Conservation (phyloP, 148 eudicot genomes). For the Linanthus parryae region DNA sequence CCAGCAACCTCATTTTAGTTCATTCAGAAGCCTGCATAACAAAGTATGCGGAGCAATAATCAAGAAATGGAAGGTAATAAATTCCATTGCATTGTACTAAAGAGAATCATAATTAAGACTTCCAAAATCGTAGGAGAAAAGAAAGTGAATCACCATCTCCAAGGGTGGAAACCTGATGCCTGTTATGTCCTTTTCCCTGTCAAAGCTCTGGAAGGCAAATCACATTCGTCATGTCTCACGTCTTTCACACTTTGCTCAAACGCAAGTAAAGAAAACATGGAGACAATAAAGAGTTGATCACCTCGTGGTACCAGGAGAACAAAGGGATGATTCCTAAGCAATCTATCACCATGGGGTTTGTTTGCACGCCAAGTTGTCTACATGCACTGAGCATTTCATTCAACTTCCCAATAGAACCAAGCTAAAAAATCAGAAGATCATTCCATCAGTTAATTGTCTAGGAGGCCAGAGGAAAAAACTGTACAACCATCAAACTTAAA, state of each 20-base stretch:
- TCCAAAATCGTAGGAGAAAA: slow-evolving; percentile 31
- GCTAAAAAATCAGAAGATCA: slow-evolving; percentile 30
- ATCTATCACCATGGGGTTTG: slow-evolving; percentile 43
- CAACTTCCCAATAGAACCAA: slow-evolving; percentile 51
- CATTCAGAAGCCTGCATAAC: too few relatives aligned
- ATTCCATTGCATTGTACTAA: slow-evolving; percentile 3
- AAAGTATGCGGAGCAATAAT: too few relatives aligned
- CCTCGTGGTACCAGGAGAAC: slow-evolving; percentile 74
- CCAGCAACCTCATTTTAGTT: too few relatives aligned
- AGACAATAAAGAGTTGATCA: slow-evolving; percentile 3
- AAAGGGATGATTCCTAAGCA: slow-evolving; percentile 58
- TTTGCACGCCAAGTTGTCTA: slow-evolving; percentile 46
- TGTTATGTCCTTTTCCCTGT: slow-evolving; percentile 50
- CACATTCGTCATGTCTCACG: not conserved
- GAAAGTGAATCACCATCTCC: slow-evolving; percentile 59
- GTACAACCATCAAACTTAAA: too few relatives aligned
- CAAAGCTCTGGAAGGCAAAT: slow-evolving; percentile 53
- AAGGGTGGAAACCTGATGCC: slow-evolving; percentile 52
- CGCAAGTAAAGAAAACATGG: not conserved
- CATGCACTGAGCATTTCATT: slow-evolving; percentile 43
- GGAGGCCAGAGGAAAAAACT: too few relatives aligned
- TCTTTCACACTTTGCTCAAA: not conserved
- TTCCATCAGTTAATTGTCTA: too few relatives aligned
- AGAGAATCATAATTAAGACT: slow-evolving; percentile 11
- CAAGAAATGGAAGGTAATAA: too few relatives aligned